Conservation (phyloP, 208 protist species). For the Leishmania arabica region DNA sequence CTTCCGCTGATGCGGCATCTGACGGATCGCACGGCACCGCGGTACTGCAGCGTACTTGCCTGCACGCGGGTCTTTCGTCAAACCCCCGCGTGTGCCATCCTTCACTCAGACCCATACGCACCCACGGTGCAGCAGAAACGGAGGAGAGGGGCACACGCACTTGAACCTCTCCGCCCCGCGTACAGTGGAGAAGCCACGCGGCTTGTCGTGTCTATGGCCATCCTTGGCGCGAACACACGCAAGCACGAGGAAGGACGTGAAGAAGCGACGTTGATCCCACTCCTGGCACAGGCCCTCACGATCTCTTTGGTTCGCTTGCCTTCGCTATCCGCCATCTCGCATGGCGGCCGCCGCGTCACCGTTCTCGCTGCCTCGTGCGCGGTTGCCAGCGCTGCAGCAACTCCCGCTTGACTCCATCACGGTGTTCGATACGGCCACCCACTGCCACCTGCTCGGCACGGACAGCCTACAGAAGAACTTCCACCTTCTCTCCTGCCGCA, state of each 20-base stretch:
- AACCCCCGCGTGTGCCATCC: not conserved
- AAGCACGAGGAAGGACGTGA: not conserved
- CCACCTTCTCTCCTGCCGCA: conserved; percentile 23
- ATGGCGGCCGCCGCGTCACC: not conserved
- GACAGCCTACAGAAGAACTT: conserved; percentile 32
- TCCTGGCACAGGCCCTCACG: not conserved
- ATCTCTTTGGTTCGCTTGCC: not conserved
- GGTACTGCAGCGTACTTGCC: not conserved
- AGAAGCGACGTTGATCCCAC: not conserved
- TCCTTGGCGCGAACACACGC: not conserved
- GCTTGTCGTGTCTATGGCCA: not conserved
- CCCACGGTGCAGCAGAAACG: not conserved
- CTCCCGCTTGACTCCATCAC: conserved; percentile 45
- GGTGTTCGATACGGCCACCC: conserved; percentile 54
- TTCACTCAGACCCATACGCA: not conserved
- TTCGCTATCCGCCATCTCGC: not conserved
- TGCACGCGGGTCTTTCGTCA: not conserved
- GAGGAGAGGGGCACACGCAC: not conserved
- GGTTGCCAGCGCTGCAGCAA: conserved; percentile 16
- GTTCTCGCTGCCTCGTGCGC: conserved; percentile 17
- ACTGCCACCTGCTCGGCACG: conserved; percentile 62
- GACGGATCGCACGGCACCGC: not conserved
- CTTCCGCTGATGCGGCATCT: not conserved
- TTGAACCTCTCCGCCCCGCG: not conserved
- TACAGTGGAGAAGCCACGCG: not conserved